Base-by-base conservation (phyloP, 129 eudicot genomes). In the Artemisia argyi region DNA sequence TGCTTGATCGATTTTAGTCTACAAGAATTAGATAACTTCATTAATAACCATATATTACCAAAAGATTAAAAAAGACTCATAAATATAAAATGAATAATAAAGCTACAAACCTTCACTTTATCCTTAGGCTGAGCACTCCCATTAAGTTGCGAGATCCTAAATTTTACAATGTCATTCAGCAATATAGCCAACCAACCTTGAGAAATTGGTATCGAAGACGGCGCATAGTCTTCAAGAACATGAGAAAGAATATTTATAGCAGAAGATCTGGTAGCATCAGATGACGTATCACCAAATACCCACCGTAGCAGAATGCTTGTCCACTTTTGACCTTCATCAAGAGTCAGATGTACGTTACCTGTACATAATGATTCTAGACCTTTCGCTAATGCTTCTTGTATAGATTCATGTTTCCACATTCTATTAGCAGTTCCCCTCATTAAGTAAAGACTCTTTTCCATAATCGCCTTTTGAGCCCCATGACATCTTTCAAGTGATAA, bases 141-240 rank as follows among this genome's bases (percentile, higher is more conserved):
- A 71, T 86, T 88, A 28, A 68, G 69, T 73, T 91, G 81, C 50
- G 77, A 60, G 72, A 78, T 88, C 64, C 76, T 80, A 63, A 65
- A 74, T 57, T 78, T 86, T 79, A 95, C 52, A 83, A 83, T 52
- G 77, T 91, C 96, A 60, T 78, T 81, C 15, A 95, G 65, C 83
- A 95, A 74, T 59, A 91, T 83, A 78, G 97, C 84, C 69, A 95
- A 77, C 99, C 97, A 95, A 65, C 89, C 99, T 86, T 90, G 96
- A 80, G 97, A 91, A 64, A 95, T 95, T 22, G 96, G 96, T 51
- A 95, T 53, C 28, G 99, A 80, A 50, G 86, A 90, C 22, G 97
- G 88, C 49, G 95, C 91, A 76, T 88, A 80, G 65, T 91, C 96
- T 82, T 95, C 96, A 68, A 95, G 91, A 81, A 95, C 76, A 78